Percentiles rank a stretch among this genome's conserved stretches.
These are phyloP conservation scores for Ogataea hybrid DNA, from an alignment of 1,139 yeast species.

Conservation along the genomic window DNA sequence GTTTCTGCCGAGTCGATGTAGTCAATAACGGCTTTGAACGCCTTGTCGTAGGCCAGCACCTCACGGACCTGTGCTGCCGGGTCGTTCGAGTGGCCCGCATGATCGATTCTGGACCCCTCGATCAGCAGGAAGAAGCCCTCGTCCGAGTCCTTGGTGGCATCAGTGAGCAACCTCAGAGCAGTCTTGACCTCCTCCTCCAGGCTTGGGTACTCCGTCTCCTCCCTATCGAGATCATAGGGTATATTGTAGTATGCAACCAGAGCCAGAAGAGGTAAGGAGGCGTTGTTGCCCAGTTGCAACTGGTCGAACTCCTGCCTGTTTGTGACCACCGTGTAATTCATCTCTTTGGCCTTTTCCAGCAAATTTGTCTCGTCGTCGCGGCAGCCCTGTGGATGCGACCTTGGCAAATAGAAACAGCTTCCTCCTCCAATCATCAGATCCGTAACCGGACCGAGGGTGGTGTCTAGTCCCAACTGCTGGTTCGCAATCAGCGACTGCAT, in stretches of 20 bases:
- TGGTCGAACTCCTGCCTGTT: conserved; percentile 55
- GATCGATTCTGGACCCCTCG: conserved; percentile 89
- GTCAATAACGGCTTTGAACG: conserved; percentile 65
- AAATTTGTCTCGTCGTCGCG: conserved; percentile 66
- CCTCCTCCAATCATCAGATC: conserved; percentile 92
- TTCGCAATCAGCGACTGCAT: conserved; percentile 84
- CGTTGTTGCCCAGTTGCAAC: conserved; percentile 55
- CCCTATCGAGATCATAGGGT: conserved; percentile 78
- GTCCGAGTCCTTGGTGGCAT: conserved; percentile 65
- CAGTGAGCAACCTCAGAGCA: conserved; percentile 62
- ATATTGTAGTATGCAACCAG: conserved; percentile 69
- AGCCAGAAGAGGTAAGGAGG: conserved; percentile 67
- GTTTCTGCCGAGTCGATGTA: conserved; percentile 61
- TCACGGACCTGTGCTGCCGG: conserved; percentile 86
- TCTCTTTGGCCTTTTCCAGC: conserved; percentile 52
- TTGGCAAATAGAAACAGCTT: conserved; percentile 67
- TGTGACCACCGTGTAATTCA: conserved; percentile 69
- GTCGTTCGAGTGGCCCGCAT: conserved; percentile 88
- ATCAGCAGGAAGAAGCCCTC: conserved; percentile 77
- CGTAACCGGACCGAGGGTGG: conserved; percentile 72
- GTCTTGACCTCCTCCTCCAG: conserved; percentile 70
- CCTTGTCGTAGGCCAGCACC: conserved; percentile 72
- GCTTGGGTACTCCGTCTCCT: conserved; percentile 58
- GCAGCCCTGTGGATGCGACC: conserved; percentile 49
- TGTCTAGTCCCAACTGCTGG: conserved; percentile 71